Percentiles rank a stretch among this genome's conserved stretches.
These are phyloP conservation scores for Colletotrichum horii DNA, from an alignment of 2,329 filamentous ascomycete species.

Conservation along the genomic window DNA sequence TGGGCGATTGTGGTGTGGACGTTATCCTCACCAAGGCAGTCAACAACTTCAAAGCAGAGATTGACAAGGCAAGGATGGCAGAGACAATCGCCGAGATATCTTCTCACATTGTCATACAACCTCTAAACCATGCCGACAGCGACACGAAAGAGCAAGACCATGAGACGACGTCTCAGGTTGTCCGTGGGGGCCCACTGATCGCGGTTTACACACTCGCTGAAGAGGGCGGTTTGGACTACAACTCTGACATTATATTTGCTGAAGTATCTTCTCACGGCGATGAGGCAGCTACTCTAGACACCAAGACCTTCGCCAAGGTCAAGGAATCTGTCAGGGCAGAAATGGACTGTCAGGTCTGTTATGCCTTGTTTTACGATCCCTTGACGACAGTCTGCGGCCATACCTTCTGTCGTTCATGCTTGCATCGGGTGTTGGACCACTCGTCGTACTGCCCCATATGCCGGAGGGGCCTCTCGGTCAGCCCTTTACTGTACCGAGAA, in stretches of 20 bases:
- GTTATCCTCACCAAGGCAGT: constrained; percentile 78
- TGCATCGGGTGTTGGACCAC: constrained; percentile 78
- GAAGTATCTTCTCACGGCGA: constrained; percentile 28
- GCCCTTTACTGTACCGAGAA: constrained; percentile 44
- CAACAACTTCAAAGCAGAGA: constrained; percentile 59
- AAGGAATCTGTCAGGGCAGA: constrained; percentile 70
- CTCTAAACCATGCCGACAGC: constrained; percentile 12
- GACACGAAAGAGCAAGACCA: constrained; percentile 42
- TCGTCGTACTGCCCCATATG: constrained; percentile 82
- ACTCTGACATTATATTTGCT: constrained; percentile 59
- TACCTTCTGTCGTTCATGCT: constrained; percentile 83
- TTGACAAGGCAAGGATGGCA: constrained; percentile 45
- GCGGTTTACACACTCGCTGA: constrained; percentile 72
- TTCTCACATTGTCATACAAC: constrained; percentile 37
- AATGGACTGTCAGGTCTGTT: constrained; percentile 89
- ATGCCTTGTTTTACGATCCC: constrained; percentile 80
- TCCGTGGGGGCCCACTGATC: constrained; percentile 64
- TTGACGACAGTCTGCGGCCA: constrained; percentile 87
- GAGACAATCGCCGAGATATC: constrained; percentile 40
- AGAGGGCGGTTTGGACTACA: constrained; percentile 62
- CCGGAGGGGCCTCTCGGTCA: constrained; percentile 65
- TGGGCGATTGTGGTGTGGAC: constrained; percentile 78
- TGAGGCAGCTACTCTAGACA: constrained; percentile 30
- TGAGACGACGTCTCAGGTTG: constrained; percentile 35
- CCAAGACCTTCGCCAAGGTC: constrained; percentile 55